A percentile compares a stretch with the other conserved stretches of the same genome.
phyloP scores from a whole-genome alignment of 495 filamentous ascomycete species.

The Penicillium chermesinum region DNA sequence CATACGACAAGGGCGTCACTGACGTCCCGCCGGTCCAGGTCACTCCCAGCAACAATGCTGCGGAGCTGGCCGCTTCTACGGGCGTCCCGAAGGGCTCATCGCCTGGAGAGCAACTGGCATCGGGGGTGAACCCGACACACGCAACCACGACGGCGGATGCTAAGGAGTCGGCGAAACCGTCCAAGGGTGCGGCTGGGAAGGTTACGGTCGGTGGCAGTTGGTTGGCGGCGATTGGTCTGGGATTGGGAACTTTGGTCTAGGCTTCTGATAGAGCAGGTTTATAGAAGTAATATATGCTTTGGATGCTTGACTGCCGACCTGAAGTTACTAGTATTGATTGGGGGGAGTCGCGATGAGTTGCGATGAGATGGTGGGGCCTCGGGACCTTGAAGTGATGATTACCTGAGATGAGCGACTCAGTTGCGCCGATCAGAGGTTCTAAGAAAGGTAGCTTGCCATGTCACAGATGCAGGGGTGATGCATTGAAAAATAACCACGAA shows the following conservation, averaged over 20 bases:
- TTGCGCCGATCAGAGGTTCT: no score
- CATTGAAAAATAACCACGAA: conserved; percentile 4
- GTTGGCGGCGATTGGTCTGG: not conserved
- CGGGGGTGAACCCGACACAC: not conserved
- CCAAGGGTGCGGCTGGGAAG: not conserved
- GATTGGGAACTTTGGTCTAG: not conserved
- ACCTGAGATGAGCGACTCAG: no score
- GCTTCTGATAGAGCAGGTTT: no score
- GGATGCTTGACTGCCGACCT: no score
- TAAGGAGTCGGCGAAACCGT: not conserved
- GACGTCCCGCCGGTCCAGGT: not conserved
- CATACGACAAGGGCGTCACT: not conserved
- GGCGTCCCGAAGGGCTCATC: not conserved
- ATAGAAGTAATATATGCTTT: no score
- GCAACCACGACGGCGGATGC: not conserved
- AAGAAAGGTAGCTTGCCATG: no score
- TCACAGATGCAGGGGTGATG: not conserved
- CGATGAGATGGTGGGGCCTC: no score
- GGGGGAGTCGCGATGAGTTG: no score
- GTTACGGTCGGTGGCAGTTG: not conserved
- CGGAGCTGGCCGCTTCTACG: not conserved
- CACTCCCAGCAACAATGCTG: not conserved
- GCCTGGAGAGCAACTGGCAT: not conserved
- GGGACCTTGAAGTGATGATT: no score
- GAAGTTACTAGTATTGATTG: no score